Evolutionary conservation across 2,329 filamentous ascomycete species (phyloP).

Genomic region (Teratosphaeria zuluensis): DNA sequence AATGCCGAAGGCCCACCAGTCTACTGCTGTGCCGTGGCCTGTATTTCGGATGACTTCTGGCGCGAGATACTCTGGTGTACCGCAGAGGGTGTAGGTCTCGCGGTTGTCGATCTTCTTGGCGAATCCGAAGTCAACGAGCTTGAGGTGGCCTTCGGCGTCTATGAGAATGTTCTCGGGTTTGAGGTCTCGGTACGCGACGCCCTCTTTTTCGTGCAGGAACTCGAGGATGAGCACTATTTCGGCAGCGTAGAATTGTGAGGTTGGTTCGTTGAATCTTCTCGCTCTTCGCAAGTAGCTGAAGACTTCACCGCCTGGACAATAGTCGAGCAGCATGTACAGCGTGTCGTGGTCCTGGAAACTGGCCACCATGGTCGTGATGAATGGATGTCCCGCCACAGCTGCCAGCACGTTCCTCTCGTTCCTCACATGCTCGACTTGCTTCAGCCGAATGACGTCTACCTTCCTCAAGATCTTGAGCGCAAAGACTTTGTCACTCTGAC

Average conservation of each 20-base stretch:
- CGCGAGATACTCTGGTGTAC: constrained; percentile 74
- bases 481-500: constrained; percentile 55
- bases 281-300: constrained; percentile 73
- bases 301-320: constrained; percentile 73
- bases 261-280: constrained; percentile 68
- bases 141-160: constrained; percentile 68
- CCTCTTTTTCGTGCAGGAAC: constrained; percentile 68
- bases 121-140: constrained; percentile 77
- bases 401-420: constrained; percentile 72
- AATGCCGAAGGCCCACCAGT: constrained; percentile 83
- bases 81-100: constrained; percentile 76
- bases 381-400: constrained; percentile 69
- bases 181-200: constrained; percentile 71
- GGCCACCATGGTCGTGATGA: constrained; percentile 68
- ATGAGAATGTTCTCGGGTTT: constrained; percentile 77
- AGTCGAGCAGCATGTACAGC: constrained; percentile 75
- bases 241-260: constrained; percentile 71
- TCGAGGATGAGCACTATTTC: constrained; percentile 77
- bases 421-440: constrained; percentile 78
- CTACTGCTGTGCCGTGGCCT: constrained; percentile 62
- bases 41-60: constrained; percentile 80
- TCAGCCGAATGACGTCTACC: constrained; percentile 62
- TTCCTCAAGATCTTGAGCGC: constrained; percentile 70
- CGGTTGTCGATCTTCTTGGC: constrained; percentile 64
- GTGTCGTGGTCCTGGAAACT: constrained; percentile 73